These are phyloP conservation scores for Cadophora gregata DNA, from an alignment of 2,329 filamentous ascomycete species.

Conservation along the genomic window DNA sequence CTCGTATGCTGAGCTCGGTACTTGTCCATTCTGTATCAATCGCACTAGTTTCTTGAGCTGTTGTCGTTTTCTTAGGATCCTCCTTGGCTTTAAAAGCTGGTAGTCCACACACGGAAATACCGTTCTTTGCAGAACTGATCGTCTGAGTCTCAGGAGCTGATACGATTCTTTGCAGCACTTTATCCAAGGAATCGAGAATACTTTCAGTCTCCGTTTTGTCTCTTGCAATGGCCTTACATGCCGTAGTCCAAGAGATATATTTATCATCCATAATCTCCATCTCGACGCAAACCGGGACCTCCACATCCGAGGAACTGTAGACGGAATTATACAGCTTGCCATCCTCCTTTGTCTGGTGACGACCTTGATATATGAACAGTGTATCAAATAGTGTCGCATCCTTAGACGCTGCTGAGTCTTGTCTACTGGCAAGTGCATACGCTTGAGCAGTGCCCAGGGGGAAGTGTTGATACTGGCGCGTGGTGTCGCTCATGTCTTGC, in stretches of 20 bases:
- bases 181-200: constrained; percentile 66
- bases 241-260: constrained; percentile 71
- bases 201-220: constrained; percentile 51
- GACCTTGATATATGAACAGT: constrained; percentile 70
- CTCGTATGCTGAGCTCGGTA: constrained; percentile 48
- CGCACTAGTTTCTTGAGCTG: background rate
- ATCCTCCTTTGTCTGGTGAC: constrained; percentile 37
- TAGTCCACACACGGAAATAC: constrained; percentile 71
- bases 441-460: constrained; percentile 74
- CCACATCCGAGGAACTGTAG: constrained; percentile 67
- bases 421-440: constrained; percentile 48
- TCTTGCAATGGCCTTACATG: constrained; percentile 66
- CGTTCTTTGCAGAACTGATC: constrained; percentile 57
- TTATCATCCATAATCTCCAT: constrained; percentile 65
- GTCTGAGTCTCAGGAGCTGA: constrained; percentile 54
- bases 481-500: constrained; percentile 70
- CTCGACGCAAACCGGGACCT: constrained; percentile 84
- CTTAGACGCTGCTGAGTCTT: constrained; percentile 15
- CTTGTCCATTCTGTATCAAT: constrained; percentile 45
- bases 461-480: constrained; percentile 77
- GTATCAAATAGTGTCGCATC: constrained; percentile 63
- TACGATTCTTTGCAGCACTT: constrained; percentile 62
- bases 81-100: constrained; percentile 47
- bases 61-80: background rate
- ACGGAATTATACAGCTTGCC: constrained; percentile 39